Evolutionary conservation across 441 rosid genomes (phyloP).

Genomic region (Iberis amara): DNA sequence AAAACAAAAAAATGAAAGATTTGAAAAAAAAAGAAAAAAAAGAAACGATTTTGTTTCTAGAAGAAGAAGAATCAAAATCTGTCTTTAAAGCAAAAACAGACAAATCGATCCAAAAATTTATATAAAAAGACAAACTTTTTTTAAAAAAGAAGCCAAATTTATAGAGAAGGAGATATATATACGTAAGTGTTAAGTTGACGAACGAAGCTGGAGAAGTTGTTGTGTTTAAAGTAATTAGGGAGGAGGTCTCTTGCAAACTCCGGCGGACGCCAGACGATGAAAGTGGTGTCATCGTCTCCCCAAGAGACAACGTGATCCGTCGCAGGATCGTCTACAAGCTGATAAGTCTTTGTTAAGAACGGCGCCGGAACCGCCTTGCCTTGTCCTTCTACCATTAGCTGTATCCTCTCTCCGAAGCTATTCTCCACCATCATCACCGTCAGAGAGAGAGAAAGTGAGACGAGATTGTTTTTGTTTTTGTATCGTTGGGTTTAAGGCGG

Average conservation of each 20-base stretch:
- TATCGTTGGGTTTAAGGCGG: constrained; percentile 22
- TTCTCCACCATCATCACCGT: constrained; percentile 27
- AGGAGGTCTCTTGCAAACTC: constrained; percentile 92
- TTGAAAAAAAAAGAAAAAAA: too few species aligned
- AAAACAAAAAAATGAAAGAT: too few species aligned
- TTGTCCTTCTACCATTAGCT: constrained; percentile 69
- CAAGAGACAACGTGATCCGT: constrained; percentile 89
- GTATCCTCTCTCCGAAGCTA: constrained; percentile 52
- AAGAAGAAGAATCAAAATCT: too few species aligned
- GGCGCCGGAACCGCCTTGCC: constrained; percentile 81
- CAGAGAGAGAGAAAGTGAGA: neutral
- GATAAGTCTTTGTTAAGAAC: constrained; percentile 83
- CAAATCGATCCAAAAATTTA: too few species aligned
- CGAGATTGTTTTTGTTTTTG: constrained; percentile 24
- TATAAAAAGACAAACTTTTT: too few species aligned
- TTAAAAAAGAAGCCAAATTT: neutral
- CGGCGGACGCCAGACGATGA: constrained; percentile 87
- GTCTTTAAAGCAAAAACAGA: too few species aligned
- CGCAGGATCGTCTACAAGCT: constrained; percentile 78
- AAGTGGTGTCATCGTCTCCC: constrained; percentile 86
- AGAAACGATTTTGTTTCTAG: too few species aligned
- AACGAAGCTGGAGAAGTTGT: constrained; percentile 92
- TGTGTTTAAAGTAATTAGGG: constrained; percentile 95
- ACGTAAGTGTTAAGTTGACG: constrained; percentile 94
- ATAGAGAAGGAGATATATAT: too few species aligned